These are phyloP conservation scores for Globisporangium recalcitrans DNA, from an alignment of 352 stramenopile genomes.

Conservation along the genomic window DNA sequence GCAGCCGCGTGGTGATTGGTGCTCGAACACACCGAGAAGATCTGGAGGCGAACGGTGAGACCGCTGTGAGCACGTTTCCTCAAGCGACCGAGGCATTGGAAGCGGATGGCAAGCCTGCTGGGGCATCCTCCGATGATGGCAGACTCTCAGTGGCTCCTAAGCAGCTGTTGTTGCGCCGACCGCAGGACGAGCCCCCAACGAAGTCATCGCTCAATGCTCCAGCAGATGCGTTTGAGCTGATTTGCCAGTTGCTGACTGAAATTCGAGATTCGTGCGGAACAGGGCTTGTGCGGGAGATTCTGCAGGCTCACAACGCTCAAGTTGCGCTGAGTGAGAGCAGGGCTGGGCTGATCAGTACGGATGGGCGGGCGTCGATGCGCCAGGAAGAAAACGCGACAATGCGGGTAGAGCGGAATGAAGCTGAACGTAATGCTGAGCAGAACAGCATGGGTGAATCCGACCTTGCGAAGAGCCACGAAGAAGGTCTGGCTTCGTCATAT, in stretches of 20 bases:
- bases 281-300: constrained; percentile 10
- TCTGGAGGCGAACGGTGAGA: neutral
- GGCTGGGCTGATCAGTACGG: neutral
- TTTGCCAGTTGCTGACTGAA: constrained; percentile 33
- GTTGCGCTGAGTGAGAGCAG: neutral
- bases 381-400: neutral
- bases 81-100: too few relatives aligned
- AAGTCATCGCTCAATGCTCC: constrained; percentile 9
- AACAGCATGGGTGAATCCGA: neutral
- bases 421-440: neutral
- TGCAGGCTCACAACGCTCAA: constrained; percentile 6
- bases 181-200: neutral
- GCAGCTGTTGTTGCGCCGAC: neutral
- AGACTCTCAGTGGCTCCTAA: too few relatives aligned
- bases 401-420: neutral
- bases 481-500: neutral
- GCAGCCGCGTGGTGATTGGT: neutral
- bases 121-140: neutral
- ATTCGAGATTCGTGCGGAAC: constrained; percentile 23
- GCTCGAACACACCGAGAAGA: neutral
- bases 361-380: neutral
- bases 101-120: neutral
- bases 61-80: neutral
- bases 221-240: constrained; percentile 30
- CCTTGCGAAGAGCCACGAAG: neutral